Base-by-base conservation (phyloP, 2,329 filamentous ascomycete species). In the Drechslerella dactyloides region DNA sequence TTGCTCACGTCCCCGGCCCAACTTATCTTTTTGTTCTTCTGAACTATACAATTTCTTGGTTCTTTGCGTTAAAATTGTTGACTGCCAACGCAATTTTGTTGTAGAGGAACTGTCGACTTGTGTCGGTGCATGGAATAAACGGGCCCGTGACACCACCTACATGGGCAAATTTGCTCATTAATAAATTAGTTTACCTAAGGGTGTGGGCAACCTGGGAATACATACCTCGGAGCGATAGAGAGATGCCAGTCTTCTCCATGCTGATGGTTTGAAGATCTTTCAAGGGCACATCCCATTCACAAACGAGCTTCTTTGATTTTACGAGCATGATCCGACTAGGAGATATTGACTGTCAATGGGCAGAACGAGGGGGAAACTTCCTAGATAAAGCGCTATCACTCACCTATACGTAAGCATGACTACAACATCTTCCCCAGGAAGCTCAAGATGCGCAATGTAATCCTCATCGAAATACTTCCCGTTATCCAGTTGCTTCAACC, bases 401-500 rank as follows among this genome's bases (percentile, higher is more conserved):
- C 33, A 76, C 75, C 86, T 85, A 79, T 90, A 94, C 8, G 90
- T 97, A 72, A 99, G 85, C 86, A 97, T 91, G 53, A 93, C 89
- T 64, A 93, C 87, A 83, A 92, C 90, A 78, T 96, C 93, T 79
- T 94, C 91, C 72, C 88, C 87, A 10, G 91, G 90, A 24, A 99
- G 85, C 80, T 99, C 93, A 2, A 99, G 84, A 78, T 99, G 96
- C 2, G 93, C 96, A 79, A 99, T 94, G 82, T 99, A 99, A 78
- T 91, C 86, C 80, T 99, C 94, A 81, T 96, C 89, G 85, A 99
- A 99, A 83, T 93, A 97, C 79, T 93, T 94, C 73, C 94, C 94
- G 75, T 97, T 94, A 81, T 99, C 94, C 10, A 96, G 87, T 69
- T 96, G 96, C 84, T 99, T 99, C 74, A 99, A 87, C 96, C 94